These are phyloP conservation scores for Leersia perrieri DNA, from an alignment of 176 grass and related monocot genomes.

Conservation along the genomic window DNA sequence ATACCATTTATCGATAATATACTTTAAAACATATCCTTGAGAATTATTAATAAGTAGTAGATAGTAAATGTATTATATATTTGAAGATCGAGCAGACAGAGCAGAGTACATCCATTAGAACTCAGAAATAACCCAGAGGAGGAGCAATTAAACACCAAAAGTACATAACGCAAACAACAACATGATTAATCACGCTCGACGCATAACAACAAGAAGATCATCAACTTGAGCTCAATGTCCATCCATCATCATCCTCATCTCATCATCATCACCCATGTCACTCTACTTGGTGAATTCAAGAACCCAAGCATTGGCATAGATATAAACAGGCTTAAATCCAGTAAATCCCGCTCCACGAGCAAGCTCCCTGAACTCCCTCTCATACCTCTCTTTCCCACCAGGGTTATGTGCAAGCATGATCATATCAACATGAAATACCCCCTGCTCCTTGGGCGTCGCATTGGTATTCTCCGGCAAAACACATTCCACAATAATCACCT, in stretches of 20 bases:
- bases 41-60: not conserved
- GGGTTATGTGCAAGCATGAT: constrained; percentile 99
- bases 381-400: constrained; percentile 80
- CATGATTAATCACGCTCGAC: not conserved
- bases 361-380: constrained; percentile 68
- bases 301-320: constrained; percentile 57
- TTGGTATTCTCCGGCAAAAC: constrained; percentile 62
- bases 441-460: constrained; percentile 54
- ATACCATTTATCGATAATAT: too few relatives aligned
- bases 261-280: too few relatives aligned
- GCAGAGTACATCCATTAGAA: not conserved
- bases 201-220: not conserved
- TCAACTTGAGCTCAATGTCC: not conserved
- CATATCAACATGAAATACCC: constrained; percentile 72
- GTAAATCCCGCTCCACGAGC: constrained; percentile 58
- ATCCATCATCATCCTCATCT: not conserved
- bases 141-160: not conserved
- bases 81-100: not conserved
- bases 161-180: not conserved
- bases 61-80: not conserved
- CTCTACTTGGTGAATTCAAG: constrained; percentile 83
- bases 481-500: constrained; percentile 83
- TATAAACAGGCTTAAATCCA: constrained; percentile 48
- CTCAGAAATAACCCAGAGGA: not conserved
- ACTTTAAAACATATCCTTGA: not conserved